Conservation (phyloP, 345 rosid genomes). For the Zanthoxylum bungeanum region DNA sequence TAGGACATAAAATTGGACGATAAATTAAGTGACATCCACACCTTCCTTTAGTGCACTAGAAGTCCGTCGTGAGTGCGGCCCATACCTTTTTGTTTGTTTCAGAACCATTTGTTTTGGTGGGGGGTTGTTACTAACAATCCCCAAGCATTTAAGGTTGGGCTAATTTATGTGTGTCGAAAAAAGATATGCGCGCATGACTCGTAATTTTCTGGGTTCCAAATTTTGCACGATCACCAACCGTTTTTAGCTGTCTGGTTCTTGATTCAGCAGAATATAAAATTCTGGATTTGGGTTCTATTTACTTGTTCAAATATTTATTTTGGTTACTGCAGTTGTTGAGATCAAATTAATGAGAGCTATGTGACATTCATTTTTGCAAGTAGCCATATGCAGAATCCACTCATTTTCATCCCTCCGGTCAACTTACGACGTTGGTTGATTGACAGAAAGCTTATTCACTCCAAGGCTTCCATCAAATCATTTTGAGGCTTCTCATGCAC, state of each 20-base stretch:
- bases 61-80: too few species aligned
- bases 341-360: neutral
- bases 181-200: constrained; percentile 7
- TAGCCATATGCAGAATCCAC: constrained; percentile 16
- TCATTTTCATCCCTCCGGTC: neutral
- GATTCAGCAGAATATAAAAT: too few species aligned
- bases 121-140: too few species aligned
- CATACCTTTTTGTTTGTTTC: too few species aligned
- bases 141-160: too few species aligned
- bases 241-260: neutral
- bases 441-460: neutral
- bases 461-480: neutral
- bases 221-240: constrained; percentile 1
- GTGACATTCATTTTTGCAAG: neutral
- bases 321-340: neutral
- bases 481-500: neutral
- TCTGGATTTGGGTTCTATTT: neutral
- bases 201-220: neutral
- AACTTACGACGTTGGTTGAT: neutral
- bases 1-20: too few species aligned
- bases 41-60: too few species aligned
- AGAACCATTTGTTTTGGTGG: too few species aligned
- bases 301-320: neutral
- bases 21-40: too few species aligned
- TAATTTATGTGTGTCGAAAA: too few species aligned